Base-by-base conservation (phyloP, 2,329 filamentous ascomycete genomes). In the Exserohilum turcica region DNA sequence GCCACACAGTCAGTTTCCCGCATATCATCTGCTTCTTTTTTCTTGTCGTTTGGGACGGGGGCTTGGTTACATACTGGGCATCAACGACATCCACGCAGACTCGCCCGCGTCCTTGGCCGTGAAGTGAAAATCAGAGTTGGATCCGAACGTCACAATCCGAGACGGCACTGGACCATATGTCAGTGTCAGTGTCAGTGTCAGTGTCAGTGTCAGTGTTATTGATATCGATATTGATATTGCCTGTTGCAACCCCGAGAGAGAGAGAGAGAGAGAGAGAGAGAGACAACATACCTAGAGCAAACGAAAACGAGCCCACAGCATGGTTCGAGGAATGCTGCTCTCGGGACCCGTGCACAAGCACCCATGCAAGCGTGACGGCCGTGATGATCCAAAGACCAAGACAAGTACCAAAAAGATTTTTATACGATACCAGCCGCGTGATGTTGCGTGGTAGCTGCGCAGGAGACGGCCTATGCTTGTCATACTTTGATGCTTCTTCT, bases 101-200 rank as follows among this genome's bases (percentile, higher is more conserved):
- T 38, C 38, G 24, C 52, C 37, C 29, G 40, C 32, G 19, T 47
- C 27, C 13, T 32, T 38, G 13, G 48, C 31, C 2, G 48, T 52
- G n/a, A 39, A 47, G n/a, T 55, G 52, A 16, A 52, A 55, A 3
- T 33, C 44, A 7, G 48, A 15, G 8, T 47, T 39, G 5, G 27
- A 29, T n/a, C 43, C 38, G n/a, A 52, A 37, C 13, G 43, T 33
- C 10, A 39, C 21, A 19, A 43, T 39, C 3, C 43, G 42, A 18
- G 43, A 55, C n/a, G 48, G 47, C 7, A 47, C 43, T 55, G 15
- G 16, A 46, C 6, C 9, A 13, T 18, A 15, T 32, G 21, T 49
- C 27, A 52, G 27, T 8, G 29, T 16, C 38, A 15, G 12, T 32
- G 16, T 19, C 13, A 39, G n/a, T 32, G 21, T 49, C 27, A 52